phyloP scores from a whole-genome alignment of 116 monocot species.

The Iris pallida region DNA sequence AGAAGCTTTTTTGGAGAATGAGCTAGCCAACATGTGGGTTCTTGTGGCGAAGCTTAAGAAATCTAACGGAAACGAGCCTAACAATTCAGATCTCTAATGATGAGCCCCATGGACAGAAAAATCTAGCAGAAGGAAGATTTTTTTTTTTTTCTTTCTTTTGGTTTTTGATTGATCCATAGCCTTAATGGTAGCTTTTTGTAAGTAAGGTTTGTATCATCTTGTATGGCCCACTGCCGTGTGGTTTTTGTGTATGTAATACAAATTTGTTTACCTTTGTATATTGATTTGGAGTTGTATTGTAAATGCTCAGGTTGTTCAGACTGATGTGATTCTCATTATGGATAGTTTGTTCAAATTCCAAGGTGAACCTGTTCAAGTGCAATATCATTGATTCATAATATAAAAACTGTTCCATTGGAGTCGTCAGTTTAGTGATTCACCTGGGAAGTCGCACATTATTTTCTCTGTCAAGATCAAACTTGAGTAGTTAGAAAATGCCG shows the following conservation, averaged over 20 bases:
- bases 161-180: not conserved
- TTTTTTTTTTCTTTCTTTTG: not conserved
- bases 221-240: not conserved
- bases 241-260: conserved; percentile 15
- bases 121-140: not conserved
- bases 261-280: conserved; percentile 1
- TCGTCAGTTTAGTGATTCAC: no score
- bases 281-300: conserved; percentile 1
- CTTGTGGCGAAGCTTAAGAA: conserved; percentile 84
- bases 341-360: no score
- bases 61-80: conserved; percentile 31
- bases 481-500: no score
- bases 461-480: no score
- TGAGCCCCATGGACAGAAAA: not conserved
- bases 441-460: no score
- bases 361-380: no score
- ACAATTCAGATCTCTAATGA: conserved; percentile 10
- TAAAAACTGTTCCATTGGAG: no score
- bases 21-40: conserved; percentile 89
- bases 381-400: no score
- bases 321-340: not conserved
- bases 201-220: not conserved
- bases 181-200: not conserved
- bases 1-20: conserved; percentile 77
- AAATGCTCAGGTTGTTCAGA: not conserved